These are phyloP conservation scores for Fusarium compactum DNA, from an alignment of 2,329 filamentous ascomycete genomes.

Conservation along the genomic window DNA sequence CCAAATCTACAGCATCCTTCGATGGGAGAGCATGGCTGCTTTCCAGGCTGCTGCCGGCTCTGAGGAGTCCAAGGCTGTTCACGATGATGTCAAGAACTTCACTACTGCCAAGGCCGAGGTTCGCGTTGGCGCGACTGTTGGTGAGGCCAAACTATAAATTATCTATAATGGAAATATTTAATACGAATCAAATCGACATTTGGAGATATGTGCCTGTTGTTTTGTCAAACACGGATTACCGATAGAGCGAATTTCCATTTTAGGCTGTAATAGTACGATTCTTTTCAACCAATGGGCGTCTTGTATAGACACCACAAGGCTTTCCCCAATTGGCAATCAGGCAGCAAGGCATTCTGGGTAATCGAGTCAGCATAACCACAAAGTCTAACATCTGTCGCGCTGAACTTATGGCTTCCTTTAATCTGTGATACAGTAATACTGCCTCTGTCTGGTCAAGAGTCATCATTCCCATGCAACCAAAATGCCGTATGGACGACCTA, in stretches of 20 bases:
- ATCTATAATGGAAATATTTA: no score
- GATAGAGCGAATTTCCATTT: no score
- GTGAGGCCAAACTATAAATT: neutral
- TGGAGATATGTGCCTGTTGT: no score
- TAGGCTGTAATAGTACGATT: no score
- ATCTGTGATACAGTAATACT: no score
- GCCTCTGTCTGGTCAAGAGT: no score
- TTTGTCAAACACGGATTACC: fast-evolving
- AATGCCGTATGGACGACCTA: neutral
- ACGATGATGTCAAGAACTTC: slow-evolving; percentile 20
- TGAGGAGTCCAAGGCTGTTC: slow-evolving; percentile 10
- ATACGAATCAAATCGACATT: no score
- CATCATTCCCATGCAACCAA: neutral
- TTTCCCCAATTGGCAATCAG: neutral
- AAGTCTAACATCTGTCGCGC: no score
- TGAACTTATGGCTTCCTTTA: no score
- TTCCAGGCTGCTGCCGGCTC: slow-evolving; percentile 15
- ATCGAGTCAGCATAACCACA: neutral
- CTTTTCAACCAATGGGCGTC: neutral
- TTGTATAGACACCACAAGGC: neutral
- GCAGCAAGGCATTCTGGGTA: neutral
- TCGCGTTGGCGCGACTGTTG: slow-evolving; percentile 3
- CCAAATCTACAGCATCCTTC: slow-evolving; percentile 8
- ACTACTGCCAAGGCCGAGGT: neutral
- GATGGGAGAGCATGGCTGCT: slow-evolving; percentile 17